phyloP scores from a whole-genome alignment of 768 basidiomycete species.

The Panus rudis region DNA sequence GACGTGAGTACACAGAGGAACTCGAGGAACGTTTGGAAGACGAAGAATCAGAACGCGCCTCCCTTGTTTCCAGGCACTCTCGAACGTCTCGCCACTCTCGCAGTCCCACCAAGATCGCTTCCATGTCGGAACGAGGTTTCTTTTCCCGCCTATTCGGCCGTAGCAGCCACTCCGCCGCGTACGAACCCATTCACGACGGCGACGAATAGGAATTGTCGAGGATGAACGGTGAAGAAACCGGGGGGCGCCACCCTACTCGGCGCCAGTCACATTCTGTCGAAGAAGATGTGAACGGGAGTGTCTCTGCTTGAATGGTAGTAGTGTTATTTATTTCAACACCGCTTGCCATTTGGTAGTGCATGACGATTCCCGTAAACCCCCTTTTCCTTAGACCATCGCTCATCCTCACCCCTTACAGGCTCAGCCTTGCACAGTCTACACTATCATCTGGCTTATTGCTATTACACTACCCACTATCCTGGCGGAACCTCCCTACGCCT shows the following conservation, averaged over 20 bases:
- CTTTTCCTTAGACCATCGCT: conserved; percentile 3
- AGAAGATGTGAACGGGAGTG: conserved; percentile 1
- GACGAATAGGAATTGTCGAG: conserved; percentile 55
- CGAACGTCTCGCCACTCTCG: conserved; percentile 29
- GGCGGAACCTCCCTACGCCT: too few relatives aligned
- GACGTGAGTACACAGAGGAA: conserved; percentile 25
- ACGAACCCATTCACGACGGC: conserved; percentile 39
- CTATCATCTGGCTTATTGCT: too few relatives aligned
- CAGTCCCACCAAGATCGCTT: conserved; percentile 20
- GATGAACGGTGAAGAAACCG: conserved; percentile 32
- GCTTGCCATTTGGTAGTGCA: too few relatives aligned
- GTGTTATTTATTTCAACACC: conserved; percentile 6
- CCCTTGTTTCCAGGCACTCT: conserved; percentile 38
- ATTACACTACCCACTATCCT: too few relatives aligned
- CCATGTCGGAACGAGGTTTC: conserved; percentile 32
- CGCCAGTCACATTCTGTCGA: conserved; percentile 3
- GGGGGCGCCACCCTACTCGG: conserved; percentile 3
- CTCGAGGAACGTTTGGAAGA: conserved; percentile 60
- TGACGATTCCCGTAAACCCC: not conserved
- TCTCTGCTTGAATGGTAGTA: conserved; percentile 3
- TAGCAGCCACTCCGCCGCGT: conserved; percentile 30
- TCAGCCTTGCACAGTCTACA: too few relatives aligned
- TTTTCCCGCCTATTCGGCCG: conserved; percentile 44
- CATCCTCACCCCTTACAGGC: conserved; percentile 8
- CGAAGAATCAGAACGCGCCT: conserved; percentile 51